These are phyloP conservation scores for Metschnikowia orientalis DNA, from an alignment of 805 yeast genomes.

Conservation along the genomic window DNA sequence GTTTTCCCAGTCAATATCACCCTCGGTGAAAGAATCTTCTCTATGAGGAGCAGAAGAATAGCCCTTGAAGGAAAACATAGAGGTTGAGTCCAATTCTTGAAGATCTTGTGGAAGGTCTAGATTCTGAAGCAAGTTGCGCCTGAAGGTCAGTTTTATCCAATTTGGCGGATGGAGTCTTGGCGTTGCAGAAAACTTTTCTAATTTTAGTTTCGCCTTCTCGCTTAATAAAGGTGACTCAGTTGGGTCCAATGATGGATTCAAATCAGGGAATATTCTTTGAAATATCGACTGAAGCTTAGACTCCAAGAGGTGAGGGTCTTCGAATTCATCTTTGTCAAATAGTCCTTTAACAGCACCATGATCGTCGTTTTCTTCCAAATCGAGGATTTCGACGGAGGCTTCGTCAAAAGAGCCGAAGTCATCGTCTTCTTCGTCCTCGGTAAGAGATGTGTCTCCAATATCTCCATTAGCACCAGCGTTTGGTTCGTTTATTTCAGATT, in stretches of 20 bases:
- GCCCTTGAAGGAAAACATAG: neutral
- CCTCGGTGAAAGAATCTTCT: constrained; percentile 24
- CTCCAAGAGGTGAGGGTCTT: constrained; percentile 2
- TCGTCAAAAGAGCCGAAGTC: constrained; percentile 39
- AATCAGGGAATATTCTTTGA: constrained; percentile 11
- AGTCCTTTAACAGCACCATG: neutral
- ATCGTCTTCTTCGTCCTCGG: constrained; percentile 28
- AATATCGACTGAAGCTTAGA: constrained; percentile 9
- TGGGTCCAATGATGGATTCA: neutral
- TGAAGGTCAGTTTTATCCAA: constrained; percentile 65
- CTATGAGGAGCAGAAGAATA: constrained; percentile 8
- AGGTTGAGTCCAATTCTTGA: constrained; percentile 41
- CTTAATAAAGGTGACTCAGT: constrained; percentile 16
- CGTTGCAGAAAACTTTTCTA: constrained; percentile 43
- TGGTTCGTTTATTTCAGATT: no score
- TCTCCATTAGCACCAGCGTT: no score
- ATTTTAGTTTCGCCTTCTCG: constrained; percentile 37
- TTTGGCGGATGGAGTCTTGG: constrained; percentile 55
- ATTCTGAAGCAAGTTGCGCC: constrained; percentile 58
- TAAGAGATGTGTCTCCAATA: no score
- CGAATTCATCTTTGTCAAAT: constrained; percentile 3
- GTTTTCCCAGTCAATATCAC: constrained; percentile 33
- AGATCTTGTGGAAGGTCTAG: constrained; percentile 72
- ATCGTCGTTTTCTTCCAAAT: constrained; percentile 1
- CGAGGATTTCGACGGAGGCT: constrained; percentile 27